Conservation (phyloP, 768 basidiomycete species). For the Suillus subalutaceus region DNA sequence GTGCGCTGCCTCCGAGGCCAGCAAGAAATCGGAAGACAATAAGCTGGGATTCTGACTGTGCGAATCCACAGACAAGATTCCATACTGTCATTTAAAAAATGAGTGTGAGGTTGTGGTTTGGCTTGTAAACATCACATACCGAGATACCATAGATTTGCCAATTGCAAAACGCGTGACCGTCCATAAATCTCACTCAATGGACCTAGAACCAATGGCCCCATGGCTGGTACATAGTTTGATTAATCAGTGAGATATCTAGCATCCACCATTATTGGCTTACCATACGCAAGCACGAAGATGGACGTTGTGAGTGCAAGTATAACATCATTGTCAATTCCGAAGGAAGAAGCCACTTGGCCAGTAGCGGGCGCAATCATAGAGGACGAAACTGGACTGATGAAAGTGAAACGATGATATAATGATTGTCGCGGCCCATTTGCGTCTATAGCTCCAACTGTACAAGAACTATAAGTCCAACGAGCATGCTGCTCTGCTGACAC, state of each 20-base stretch:
- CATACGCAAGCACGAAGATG: slow-evolving; percentile 61
- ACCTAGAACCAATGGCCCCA: slow-evolving; percentile 46
- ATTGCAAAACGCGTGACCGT: slow-evolving; percentile 60
- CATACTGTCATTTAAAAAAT: slow-evolving; percentile 20
- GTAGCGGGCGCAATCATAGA: slow-evolving; percentile 75
- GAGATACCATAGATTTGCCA: slow-evolving; percentile 65
- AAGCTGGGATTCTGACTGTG: no score
- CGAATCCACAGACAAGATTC: no score
- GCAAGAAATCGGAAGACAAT: no score
- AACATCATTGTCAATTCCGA: slow-evolving; percentile 54
- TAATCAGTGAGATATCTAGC: background rate
- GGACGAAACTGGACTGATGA: slow-evolving; percentile 71
- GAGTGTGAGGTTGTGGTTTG: background rate
- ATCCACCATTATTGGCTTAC: slow-evolving; percentile 34
- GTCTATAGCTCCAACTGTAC: slow-evolving; percentile 54
- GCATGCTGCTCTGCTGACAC: background rate
- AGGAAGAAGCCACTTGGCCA: slow-evolving; percentile 50
- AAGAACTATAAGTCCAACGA: background rate
- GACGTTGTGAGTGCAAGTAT: slow-evolving; percentile 61
- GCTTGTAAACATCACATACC: slow-evolving; percentile 38
- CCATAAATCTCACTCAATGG: slow-evolving; percentile 77
- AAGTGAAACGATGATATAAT: slow-evolving; percentile 69
- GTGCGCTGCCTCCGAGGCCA: no score
- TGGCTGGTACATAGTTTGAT: slow-evolving; percentile 4
- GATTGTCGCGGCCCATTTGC: slow-evolving; percentile 68